These are phyloP conservation scores for Capsicum rhomboideum DNA, from an alignment of 257 asterid genomes.

Conservation along the genomic window DNA sequence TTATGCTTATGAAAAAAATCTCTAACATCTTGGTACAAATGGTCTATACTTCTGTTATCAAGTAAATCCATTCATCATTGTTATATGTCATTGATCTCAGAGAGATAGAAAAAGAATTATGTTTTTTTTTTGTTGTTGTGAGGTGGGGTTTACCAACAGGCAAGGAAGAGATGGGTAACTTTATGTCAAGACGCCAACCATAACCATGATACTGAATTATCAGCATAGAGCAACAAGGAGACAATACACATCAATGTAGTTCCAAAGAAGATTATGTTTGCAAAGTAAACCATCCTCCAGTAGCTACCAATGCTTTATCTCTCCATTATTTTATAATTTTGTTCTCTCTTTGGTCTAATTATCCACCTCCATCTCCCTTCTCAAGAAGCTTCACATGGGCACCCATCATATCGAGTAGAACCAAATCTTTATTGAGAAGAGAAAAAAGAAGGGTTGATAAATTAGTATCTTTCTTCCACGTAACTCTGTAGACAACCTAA, in stretches of 20 bases:
- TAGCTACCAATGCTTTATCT: neutral
- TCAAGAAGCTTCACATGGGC: neutral
- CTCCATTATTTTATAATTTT: neutral
- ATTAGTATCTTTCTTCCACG: neutral
- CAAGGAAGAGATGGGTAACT: neutral
- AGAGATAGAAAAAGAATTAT: neutral
- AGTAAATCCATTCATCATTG: neutral
- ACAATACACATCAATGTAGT: neutral
- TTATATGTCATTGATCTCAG: neutral
- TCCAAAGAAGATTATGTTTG: neutral
- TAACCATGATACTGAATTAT: neutral
- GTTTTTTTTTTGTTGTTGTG: too few species aligned
- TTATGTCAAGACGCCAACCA: neutral
- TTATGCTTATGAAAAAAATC: neutral
- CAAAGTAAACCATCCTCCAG: neutral
- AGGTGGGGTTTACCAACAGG: neutral
- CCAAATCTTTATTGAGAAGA: neutral
- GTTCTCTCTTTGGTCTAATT: too few species aligned
- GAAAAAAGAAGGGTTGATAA: neutral
- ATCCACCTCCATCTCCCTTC: neutral
- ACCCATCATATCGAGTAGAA: neutral
- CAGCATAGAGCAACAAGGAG: neutral
- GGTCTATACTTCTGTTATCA: neutral
- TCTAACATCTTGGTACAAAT: neutral
- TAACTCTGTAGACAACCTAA: neutral